Evolutionary conservation across 2,329 filamentous ascomycete species (phyloP).

Genomic region (Xylaria sp.): DNA sequence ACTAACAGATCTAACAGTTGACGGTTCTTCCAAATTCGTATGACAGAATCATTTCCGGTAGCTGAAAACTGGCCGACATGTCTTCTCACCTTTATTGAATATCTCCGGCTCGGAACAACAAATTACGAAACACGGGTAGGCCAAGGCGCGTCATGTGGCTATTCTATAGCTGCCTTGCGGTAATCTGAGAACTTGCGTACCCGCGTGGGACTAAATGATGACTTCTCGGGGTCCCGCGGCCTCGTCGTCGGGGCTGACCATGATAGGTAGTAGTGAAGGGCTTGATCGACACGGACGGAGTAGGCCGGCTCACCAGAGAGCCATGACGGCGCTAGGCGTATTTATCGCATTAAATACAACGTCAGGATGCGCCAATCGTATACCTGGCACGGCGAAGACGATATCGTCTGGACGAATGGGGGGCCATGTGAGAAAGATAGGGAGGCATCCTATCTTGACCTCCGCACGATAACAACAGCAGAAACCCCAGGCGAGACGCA

Average conservation of each 20-base stretch:
- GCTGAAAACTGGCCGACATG: no score
- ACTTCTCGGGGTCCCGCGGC: constrained; percentile 2
- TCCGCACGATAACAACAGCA: not conserved
- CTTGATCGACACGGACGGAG: not conserved
- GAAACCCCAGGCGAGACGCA: not conserved
- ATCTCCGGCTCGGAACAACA: not conserved
- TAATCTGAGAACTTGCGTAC: not conserved
- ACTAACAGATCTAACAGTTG: not conserved
- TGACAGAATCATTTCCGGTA: no score
- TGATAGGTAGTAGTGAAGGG: not conserved
- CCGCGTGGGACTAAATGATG: not conserved
- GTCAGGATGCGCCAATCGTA: not conserved
- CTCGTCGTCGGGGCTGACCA: constrained; percentile 6
- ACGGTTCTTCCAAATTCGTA: not conserved
- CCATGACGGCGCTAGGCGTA: not conserved
- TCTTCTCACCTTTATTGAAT: no score
- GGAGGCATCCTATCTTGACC: not conserved
- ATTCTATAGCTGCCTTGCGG: not conserved
- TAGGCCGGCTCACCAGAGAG: constrained; percentile 1
- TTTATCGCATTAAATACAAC: constrained; percentile 8
- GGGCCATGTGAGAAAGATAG: not conserved
- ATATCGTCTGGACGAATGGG: constrained; percentile 7
- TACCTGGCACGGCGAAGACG: not conserved
- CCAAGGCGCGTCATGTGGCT: not conserved
- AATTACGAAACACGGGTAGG: not conserved